phyloP scores from a whole-genome alignment of 169 alveolate species.

The Plasmodium malariae region DNA sequence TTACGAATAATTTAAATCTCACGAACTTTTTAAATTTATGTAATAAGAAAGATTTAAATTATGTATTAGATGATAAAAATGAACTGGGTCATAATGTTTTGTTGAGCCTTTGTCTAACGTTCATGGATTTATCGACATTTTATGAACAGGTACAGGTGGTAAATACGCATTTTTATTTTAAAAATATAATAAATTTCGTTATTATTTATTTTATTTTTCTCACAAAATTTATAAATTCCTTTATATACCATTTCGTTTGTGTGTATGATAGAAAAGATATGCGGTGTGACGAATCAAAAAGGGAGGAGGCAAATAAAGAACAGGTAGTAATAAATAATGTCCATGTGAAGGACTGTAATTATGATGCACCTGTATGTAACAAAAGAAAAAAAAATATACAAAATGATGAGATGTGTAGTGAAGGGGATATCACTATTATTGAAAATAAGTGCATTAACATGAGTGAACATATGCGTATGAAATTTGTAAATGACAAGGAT shows the following conservation, averaged over 20 bases:
- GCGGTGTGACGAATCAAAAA: neutral
- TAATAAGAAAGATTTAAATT: constrained; percentile 26
- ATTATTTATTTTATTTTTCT: constrained; percentile 53
- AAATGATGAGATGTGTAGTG: no score
- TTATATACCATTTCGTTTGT: constrained; percentile 43
- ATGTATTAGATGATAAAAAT: constrained; percentile 34
- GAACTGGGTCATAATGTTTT: constrained; percentile 46
- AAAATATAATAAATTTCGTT: constrained; percentile 51
- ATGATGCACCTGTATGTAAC: no score
- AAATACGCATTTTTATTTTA: constrained; percentile 23
- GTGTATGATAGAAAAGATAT: constrained; percentile 2
- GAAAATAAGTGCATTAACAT: no score
- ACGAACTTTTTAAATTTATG: constrained; percentile 26
- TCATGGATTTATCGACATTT: constrained; percentile 59
- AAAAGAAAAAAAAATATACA: no score
- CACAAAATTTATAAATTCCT: neutral
- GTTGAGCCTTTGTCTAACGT: constrained; percentile 41
- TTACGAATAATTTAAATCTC: neutral
- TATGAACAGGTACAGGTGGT: constrained; percentile 20
- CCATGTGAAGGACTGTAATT: neutral
- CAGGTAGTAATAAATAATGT: neutral
- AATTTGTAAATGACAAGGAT: no score
- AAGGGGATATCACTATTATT: no score
- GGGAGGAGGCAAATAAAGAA: neutral
- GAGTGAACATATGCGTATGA: no score